Evolutionary conservation across 2,329 filamentous ascomycete genomes (phyloP).

Genomic region (Ophiostoma sp.): DNA sequence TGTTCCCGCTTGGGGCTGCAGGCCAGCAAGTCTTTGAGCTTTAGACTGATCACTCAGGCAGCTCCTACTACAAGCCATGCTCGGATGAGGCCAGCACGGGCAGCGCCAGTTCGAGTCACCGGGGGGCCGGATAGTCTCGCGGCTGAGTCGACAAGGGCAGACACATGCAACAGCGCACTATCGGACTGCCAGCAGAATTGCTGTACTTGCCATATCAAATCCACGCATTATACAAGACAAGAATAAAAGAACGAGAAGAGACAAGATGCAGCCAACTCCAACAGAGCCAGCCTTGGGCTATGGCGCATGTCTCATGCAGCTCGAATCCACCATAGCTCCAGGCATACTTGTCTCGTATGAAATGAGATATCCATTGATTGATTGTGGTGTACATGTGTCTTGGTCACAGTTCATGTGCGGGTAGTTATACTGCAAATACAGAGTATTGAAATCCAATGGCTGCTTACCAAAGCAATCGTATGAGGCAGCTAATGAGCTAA

Average conservation of each 20-base stretch:
- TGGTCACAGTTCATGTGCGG: not conserved
- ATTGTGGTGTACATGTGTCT: not conserved
- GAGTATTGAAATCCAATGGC: no score
- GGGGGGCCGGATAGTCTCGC: no score
- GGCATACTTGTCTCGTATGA: not conserved
- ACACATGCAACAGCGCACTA: not conserved
- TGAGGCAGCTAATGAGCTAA: not conserved
- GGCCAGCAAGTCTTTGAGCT: not conserved
- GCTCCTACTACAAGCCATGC: not conserved
- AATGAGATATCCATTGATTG: not conserved
- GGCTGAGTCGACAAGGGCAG: not conserved
- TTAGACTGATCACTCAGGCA: no score
- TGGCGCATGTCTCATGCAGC: not conserved
- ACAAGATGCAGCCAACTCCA: not conserved
- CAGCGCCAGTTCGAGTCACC: not conserved
- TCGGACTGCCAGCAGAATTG: not conserved
- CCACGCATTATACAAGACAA: not conserved
- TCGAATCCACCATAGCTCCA: conserved; percentile 9
- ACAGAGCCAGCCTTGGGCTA: not conserved
- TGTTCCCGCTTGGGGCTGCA: not conserved
- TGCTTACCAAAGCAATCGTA: not conserved
- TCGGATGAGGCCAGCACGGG: not conserved
- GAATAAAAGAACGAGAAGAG: not conserved
- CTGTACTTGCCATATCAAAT: not conserved
- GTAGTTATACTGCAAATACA: not conserved